phyloP scores from a whole-genome alignment of 176 grass and related monocot genomes.

The Lolium multiflorum region DNA sequence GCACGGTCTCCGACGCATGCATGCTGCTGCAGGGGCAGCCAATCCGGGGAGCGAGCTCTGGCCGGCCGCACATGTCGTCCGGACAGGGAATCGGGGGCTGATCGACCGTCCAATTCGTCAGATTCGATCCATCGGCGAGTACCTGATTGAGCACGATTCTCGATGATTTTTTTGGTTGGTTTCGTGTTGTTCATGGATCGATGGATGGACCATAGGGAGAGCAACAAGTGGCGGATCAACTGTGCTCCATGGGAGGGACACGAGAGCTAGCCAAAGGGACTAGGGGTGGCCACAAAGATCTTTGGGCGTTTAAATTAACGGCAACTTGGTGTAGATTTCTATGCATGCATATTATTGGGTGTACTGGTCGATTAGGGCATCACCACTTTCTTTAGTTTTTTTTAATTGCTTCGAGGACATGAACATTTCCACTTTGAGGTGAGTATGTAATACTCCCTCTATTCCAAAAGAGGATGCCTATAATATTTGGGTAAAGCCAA shows the following conservation, averaged over 20 bases:
- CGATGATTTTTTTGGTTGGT: neutral
- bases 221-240: slow-evolving; percentile 55
- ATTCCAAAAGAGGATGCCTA: too few relatives aligned
- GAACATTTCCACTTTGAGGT: too few relatives aligned
- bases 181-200: neutral
- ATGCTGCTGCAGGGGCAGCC: slow-evolving; percentile 30
- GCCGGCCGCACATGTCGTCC: slow-evolving; percentile 30
- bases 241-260: slow-evolving; percentile 40
- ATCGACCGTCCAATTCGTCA: slow-evolving; percentile 16
- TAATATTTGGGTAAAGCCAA: too few relatives aligned
- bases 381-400: neutral
- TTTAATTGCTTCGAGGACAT: neutral
- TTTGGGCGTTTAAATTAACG: neutral
- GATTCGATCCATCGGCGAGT: neutral
- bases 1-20: slow-evolving; percentile 26
- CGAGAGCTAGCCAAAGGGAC: neutral
- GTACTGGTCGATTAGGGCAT: neutral
- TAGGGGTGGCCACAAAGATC: neutral
- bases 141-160: neutral
- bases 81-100: neutral
- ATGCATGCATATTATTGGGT: slow-evolving; percentile 14
- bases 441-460: too few relatives aligned
- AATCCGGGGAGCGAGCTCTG: slow-evolving; percentile 16
- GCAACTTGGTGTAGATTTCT: slow-evolving; percentile 15
- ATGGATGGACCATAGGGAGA: slow-evolving; percentile 11